Conservation (phyloP, 495 filamentous ascomycete species). For the Bacidia gigantensis region DNA sequence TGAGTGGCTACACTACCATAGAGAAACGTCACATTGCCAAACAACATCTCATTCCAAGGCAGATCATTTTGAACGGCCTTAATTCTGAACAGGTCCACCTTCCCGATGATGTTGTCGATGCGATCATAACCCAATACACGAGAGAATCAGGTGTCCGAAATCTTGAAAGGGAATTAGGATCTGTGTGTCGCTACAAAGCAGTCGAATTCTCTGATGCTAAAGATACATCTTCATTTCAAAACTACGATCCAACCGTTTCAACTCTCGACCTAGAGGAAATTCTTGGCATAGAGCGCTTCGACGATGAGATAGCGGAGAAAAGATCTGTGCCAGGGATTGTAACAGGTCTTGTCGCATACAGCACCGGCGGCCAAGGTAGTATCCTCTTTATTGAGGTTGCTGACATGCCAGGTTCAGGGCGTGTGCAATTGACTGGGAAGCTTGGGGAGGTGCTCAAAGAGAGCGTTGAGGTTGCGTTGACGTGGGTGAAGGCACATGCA, state of each 20-base stretch:
- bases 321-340: slow-evolving; percentile 82
- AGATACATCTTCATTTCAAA: slow-evolving; percentile 52
- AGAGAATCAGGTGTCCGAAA: slow-evolving; percentile 96
- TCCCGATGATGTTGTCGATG: slow-evolving; percentile 72
- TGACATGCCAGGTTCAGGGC: slow-evolving; percentile 88
- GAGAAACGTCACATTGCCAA: slow-evolving; percentile 95
- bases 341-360: slow-evolving; percentile 94
- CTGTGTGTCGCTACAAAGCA: slow-evolving; percentile 88
- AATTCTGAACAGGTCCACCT: slow-evolving; percentile 56
- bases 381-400: slow-evolving; percentile 98
- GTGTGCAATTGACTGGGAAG: slow-evolving; percentile 93
- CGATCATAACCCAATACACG: slow-evolving; percentile 90
- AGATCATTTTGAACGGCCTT: slow-evolving; percentile 72
- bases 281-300: slow-evolving; percentile 85
- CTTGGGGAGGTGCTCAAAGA: slow-evolving; percentile 97
- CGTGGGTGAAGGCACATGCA: slow-evolving; percentile 94
- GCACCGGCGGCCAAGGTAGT: slow-evolving; percentile 79
- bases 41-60: slow-evolving; percentile 88
- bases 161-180: slow-evolving; percentile 87
- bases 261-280: slow-evolving; percentile 76
- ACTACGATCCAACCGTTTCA: slow-evolving; percentile 61
- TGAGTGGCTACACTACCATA: slow-evolving; percentile 93
- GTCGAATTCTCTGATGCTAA: slow-evolving; percentile 86
- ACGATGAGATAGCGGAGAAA: slow-evolving; percentile 90
- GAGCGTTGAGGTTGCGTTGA: slow-evolving; percentile 86